phyloP scores from a whole-genome alignment of 2,329 filamentous ascomycete genomes.

The Aurifilum marmelostoma region DNA sequence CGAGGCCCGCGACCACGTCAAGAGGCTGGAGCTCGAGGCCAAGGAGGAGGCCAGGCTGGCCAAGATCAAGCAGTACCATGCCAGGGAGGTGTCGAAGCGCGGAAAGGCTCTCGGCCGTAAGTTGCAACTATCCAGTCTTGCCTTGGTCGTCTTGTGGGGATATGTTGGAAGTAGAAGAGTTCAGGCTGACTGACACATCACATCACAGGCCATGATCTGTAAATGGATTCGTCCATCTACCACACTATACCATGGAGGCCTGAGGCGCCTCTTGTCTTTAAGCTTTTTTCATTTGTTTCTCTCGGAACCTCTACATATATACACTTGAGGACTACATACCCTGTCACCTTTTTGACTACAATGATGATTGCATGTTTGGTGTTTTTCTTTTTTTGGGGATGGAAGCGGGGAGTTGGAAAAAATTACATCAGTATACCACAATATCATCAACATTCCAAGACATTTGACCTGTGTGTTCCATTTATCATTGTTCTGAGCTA shows the following conservation, averaged over 20 bases:
- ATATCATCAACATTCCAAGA: neutral
- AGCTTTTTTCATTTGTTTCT: neutral
- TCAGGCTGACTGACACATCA: neutral
- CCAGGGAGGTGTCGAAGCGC: constrained; percentile 66
- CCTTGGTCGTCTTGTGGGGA: no score
- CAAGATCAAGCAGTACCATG: constrained; percentile 70
- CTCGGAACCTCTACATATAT: neutral
- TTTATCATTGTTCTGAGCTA: neutral
- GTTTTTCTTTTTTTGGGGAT: neutral
- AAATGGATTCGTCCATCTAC: neutral
- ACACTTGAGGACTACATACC: neutral
- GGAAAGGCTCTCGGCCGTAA: constrained; percentile 71
- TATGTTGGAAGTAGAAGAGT: neutral
- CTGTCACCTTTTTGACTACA: neutral
- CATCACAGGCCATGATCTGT: constrained; percentile 6
- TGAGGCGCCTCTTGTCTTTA: neutral
- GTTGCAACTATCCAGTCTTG: constrained; percentile 38
- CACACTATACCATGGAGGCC: neutral
- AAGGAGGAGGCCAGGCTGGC: constrained; percentile 66
- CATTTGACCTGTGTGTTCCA: neutral
- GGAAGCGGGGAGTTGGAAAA: neutral
- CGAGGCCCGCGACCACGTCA: constrained; percentile 66
- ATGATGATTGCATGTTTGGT: neutral
- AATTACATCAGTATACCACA: neutral
- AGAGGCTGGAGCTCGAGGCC: constrained; percentile 66